A percentile compares a stretch with the other conserved stretches of the same genome.
phyloP scores from a whole-genome alignment of 1,284 basidiomycete species.

The Laetiporus sulphureus region DNA sequence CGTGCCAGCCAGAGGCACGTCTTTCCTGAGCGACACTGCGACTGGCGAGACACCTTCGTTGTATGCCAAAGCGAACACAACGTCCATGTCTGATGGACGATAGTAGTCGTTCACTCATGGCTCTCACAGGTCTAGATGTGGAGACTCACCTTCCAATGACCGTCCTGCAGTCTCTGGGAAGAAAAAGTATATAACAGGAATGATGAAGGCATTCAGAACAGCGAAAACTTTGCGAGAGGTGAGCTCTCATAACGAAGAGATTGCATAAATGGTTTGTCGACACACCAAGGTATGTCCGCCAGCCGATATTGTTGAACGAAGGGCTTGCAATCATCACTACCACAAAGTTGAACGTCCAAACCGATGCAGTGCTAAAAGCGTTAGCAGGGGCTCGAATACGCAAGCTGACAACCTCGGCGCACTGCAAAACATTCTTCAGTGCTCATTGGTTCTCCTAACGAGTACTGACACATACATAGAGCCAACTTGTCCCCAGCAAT shows the following conservation, averaged over 20 bases:
- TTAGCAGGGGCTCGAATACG: slow-evolving; percentile 63
- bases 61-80: slow-evolving; percentile 52
- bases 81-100: slow-evolving; percentile 45
- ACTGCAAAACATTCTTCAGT: too few relatives aligned
- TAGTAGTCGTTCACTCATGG: neutral
- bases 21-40: slow-evolving; percentile 47
- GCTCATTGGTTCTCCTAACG: too few relatives aligned
- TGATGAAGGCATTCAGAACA: slow-evolving; percentile 50
- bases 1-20: slow-evolving; percentile 47
- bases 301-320: slow-evolving; percentile 55
- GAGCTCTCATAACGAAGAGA: too few relatives aligned
- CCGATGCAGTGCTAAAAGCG: slow-evolving; percentile 63
- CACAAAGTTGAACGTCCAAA: slow-evolving; percentile 63
- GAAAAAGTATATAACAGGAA: slow-evolving; percentile 56
- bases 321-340: slow-evolving; percentile 66
- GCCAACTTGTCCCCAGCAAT: slow-evolving; percentile 70
- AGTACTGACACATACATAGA: too few relatives aligned
- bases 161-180: slow-evolving; percentile 64
- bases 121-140: neutral
- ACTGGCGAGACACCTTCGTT: slow-evolving; percentile 53
- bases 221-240: slow-evolving; percentile 48
- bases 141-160: slow-evolving; percentile 49
- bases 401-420: slow-evolving; percentile 60
- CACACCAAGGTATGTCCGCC: slow-evolving; percentile 55
- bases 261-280: neutral